These are phyloP conservation scores for Trichaptum fuscoviolaceum DNA, from an alignment of 768 basidiomycete species.

Conservation along the genomic window DNA sequence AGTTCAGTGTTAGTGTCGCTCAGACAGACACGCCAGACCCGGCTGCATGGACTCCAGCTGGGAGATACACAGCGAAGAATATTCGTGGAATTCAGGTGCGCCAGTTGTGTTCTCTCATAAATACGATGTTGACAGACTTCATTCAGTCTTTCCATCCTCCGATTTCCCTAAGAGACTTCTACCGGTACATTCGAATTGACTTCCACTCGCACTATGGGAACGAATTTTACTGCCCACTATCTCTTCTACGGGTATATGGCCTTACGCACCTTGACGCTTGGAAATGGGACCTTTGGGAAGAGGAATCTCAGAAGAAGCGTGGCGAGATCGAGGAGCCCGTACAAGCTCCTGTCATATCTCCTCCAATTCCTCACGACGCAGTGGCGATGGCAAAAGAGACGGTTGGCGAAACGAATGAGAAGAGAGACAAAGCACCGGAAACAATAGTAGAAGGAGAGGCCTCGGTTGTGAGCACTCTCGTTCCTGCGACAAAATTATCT, in stretches of 20 bases:
- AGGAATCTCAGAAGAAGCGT: conserved; percentile 49
- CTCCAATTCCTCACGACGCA: conserved; percentile 21
- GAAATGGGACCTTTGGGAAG: conserved; percentile 86
- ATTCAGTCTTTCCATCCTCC: conserved; percentile 73
- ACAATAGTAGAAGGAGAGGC: background rate
- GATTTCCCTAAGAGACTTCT: conserved; percentile 72
- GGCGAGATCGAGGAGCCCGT: conserved; percentile 12
- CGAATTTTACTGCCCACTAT: conserved; percentile 96
- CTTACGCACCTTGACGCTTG: conserved; percentile 95
- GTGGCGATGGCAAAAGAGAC: conserved; percentile 14
- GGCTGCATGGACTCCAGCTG: conserved; percentile 53
- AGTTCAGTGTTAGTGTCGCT: conserved; percentile 77
- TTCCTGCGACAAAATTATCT: background rate
- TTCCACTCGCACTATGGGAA: conserved; percentile 90
- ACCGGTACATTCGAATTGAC: conserved; percentile 90
- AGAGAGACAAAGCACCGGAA: background rate
- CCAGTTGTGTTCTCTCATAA: conserved; percentile 20
- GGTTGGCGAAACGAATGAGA: conserved; percentile 8
- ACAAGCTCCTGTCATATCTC: conserved; percentile 10
- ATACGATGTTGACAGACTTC: background rate
- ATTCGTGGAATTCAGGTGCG: conserved; percentile 82
- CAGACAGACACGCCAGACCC: conserved; percentile 34
- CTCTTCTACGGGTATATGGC: conserved; percentile 86
- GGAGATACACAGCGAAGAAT: conserved; percentile 86
- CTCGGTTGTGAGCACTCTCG: background rate